Evolutionary conservation across 495 filamentous ascomycete genomes (phyloP).

Genomic region (Hapsidospora chrysogenum): DNA sequence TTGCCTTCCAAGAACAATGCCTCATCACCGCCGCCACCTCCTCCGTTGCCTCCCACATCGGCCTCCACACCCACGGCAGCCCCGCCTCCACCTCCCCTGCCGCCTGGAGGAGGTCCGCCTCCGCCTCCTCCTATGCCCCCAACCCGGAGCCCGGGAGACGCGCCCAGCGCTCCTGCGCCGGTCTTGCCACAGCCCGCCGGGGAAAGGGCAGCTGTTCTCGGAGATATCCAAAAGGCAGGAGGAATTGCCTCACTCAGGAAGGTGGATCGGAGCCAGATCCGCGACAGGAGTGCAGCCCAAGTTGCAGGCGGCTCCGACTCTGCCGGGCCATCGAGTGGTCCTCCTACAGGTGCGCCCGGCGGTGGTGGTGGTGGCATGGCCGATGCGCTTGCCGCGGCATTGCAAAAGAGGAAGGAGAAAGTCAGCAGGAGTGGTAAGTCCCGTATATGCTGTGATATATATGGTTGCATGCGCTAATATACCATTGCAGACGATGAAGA

Average conservation of each 20-base stretch:
- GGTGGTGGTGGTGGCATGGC: conserved; percentile 48
- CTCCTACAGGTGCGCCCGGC: conserved; percentile 25
- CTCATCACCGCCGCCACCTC: conserved; percentile 23
- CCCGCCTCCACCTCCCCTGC: conserved; percentile 17
- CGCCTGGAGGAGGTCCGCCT: conserved; percentile 19
- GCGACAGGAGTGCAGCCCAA: conserved; percentile 59
- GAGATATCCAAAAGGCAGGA: conserved; percentile 65
- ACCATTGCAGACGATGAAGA: conserved; percentile 53
- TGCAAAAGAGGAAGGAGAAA: conserved; percentile 71
- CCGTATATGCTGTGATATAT: neutral
- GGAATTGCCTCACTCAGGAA: conserved; percentile 62
- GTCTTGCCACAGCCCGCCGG: conserved; percentile 33
- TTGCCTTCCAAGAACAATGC: conserved; percentile 15
- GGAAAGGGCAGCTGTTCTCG: conserved; percentile 49
- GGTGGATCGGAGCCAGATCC: conserved; percentile 58
- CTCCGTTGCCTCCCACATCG: conserved; percentile 18
- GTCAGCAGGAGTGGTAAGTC: conserved; percentile 81
- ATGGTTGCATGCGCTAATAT: conserved; percentile 7
- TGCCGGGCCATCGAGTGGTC: conserved; percentile 34
- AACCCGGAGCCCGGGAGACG: conserved; percentile 27
- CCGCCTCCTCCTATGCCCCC: conserved; percentile 40
- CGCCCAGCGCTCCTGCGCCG: conserved; percentile 38
- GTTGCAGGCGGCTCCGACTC: conserved; percentile 43
- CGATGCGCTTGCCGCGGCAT: conserved; percentile 60
- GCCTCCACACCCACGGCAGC: conserved; percentile 15